Evolutionary conservation across 805 yeast genomes (phyloP).

Genomic region (Schizosaccharomyces lindneri): DNA sequence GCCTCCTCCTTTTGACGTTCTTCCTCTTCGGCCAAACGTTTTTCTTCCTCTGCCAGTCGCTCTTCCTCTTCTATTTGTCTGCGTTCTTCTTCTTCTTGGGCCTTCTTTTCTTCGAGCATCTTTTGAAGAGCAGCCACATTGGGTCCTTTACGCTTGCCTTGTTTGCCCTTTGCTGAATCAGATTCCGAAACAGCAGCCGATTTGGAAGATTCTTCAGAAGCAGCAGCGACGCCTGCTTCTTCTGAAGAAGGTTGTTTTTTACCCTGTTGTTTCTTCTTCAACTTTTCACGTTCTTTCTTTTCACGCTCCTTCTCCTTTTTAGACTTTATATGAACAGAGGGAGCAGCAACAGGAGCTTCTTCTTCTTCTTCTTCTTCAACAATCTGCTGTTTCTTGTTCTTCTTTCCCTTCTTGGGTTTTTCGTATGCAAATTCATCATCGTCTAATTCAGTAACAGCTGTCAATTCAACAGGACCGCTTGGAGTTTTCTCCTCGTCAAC

Average conservation of each 20-base stretch:
- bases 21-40: constrained; percentile 20
- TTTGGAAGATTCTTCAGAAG: constrained; percentile 12
- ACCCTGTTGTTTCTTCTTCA: constrained; percentile 66
- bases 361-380: constrained; percentile 10
- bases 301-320: constrained; percentile 93
- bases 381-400: background rate
- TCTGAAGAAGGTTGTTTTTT: constrained; percentile 28
- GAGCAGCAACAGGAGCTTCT: constrained; percentile 10
- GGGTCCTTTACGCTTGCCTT: constrained; percentile 55
- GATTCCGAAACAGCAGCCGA: constrained; percentile 18
- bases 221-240: no score
- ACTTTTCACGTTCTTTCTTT: constrained; percentile 42
- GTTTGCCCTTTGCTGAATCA: constrained; percentile 14
- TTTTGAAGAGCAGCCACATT: constrained; percentile 76
- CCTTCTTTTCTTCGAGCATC: constrained; percentile 72
- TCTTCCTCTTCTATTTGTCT: constrained; percentile 48
- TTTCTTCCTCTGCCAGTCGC: constrained; percentile 23
- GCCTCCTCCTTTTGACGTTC: constrained; percentile 16
- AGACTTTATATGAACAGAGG: constrained; percentile 17
- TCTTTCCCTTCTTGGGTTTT: background rate
- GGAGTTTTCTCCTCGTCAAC: background rate
- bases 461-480: background rate
- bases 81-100: constrained; percentile 61
- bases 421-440: background rate
- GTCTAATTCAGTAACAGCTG: background rate